Evolutionary conservation across 495 filamentous ascomycete species (phyloP), one percentile per base, ranked within the genome.

Genomic region (Neurospora terricola): DNA sequence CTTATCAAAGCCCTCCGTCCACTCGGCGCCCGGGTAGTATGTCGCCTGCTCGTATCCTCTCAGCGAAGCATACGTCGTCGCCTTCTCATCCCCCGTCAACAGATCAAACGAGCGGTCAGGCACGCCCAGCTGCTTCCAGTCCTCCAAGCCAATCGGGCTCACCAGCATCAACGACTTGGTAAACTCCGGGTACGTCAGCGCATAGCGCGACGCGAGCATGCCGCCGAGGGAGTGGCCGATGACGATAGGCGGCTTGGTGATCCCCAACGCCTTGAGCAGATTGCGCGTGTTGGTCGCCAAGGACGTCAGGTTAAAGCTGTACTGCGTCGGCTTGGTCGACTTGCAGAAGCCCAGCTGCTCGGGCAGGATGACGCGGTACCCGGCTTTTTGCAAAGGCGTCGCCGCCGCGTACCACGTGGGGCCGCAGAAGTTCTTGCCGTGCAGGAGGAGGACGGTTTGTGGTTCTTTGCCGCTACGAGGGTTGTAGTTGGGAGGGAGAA

Each of bases 331-430:
- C 74, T 86, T 85, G 11, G 80, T 79, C n/a, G 81, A 83, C 75
- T 85, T 85, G 81, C 84, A 86, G 68, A 83, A 86, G 45, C 84
- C 84, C 69, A 86, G 72, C 73, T 86, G 83, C 73, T 86, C 84
- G 2, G 82, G 82, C 2, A 84, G 40, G 70, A 85, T 82, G 69
- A 85, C 82, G 45, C 83, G 81, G 74, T 84, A 85, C 8, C 83
- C 84, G 39, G 72, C 74, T 0, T 68, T 71, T 11, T 76, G 69
- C 39, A 85, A 81, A 18, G 75, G 69, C n/a, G 45, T 12, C 27
- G 80, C 77, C 18, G 84, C 84, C 16, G 70, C 73, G 23, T 78
- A 76, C 83, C 83, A 86, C 2, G 84, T 86, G 2, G 80, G 72
- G 38, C 74, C 80, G 75, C 84, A 86, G 69, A 85, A 86, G 75